Evolutionary conservation across 176 grass and related monocot species (phyloP).

Genomic region (Avena insularis): DNA sequence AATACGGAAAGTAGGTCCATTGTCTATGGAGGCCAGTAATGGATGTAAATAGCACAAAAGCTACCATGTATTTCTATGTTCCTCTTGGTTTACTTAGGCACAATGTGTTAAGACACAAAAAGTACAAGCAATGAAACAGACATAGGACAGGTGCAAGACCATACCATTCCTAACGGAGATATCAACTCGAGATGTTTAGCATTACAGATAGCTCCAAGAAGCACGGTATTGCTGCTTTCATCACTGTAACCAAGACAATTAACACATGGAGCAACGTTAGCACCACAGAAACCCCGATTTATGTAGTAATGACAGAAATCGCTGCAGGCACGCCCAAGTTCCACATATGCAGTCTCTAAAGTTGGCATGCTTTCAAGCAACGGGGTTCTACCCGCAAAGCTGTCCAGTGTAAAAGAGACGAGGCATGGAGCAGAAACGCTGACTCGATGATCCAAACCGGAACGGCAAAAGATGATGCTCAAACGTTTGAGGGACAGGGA

Average conservation of each 20-base stretch:
- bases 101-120: background rate
- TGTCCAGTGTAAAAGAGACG: background rate
- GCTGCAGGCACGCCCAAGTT: background rate
- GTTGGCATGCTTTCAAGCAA: background rate
- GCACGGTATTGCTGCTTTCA: background rate
- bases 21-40: background rate
- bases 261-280: background rate
- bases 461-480: background rate
- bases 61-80: background rate
- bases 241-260: background rate
- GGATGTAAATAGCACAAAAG: background rate
- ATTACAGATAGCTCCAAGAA: conserved; percentile 28
- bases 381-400: background rate
- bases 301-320: background rate
- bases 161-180: background rate
- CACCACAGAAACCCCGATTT: background rate
- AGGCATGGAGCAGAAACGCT: conserved; percentile 21
- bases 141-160: background rate
- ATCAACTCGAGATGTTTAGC: background rate
- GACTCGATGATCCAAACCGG: background rate
- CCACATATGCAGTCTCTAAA: background rate
- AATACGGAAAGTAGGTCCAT: background rate
- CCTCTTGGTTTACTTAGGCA: background rate
- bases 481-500: conserved; percentile 14
- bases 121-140: background rate